Conservation (phyloP, 176 grass and related monocot genomes). For the Eragrostis curvula region DNA sequence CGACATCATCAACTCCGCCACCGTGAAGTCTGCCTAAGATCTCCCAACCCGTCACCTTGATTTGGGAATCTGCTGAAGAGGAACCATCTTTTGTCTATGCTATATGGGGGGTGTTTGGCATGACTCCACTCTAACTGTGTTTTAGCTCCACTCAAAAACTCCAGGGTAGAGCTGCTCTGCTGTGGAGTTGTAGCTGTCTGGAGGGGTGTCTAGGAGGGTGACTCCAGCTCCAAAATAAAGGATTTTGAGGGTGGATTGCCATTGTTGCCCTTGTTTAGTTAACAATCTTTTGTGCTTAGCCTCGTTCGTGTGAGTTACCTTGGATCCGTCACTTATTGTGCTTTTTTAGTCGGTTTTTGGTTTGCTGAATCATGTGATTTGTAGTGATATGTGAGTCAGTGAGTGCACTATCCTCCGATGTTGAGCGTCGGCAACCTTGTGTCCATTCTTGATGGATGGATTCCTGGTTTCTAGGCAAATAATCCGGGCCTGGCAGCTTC, state of each 20-base stretch:
- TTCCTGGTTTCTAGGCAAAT: not conserved
- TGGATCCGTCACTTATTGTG: not conserved
- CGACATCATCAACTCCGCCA: conserved; percentile 88
- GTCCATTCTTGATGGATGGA: not conserved
- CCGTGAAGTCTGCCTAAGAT: conserved; percentile 68
- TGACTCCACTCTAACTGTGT: too few relatives aligned
- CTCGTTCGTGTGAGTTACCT: not conserved
- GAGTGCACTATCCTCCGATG: not conserved
- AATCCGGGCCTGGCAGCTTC: not conserved
- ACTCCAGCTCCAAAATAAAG: too few relatives aligned
- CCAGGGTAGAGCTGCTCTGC: too few relatives aligned
- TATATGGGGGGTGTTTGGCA: not conserved
- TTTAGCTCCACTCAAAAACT: too few relatives aligned
- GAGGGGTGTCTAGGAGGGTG: too few relatives aligned
- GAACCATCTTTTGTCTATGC: conserved; percentile 23
- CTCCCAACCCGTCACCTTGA: not conserved
- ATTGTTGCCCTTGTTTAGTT: not conserved
- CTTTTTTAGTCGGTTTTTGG: not conserved
- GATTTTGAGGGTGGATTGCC: too few relatives aligned
- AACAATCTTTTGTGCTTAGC: conserved; percentile 37
- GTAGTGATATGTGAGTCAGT: not conserved
- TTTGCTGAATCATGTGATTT: not conserved
- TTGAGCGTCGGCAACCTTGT: not conserved
- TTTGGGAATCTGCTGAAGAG: not conserved
- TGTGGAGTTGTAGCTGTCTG: too few relatives aligned